Percentiles rank a stretch among this genome's conserved stretches.
phyloP scores from a whole-genome alignment of 148 eudicot species.

The Fagopyrum tataricum region DNA sequence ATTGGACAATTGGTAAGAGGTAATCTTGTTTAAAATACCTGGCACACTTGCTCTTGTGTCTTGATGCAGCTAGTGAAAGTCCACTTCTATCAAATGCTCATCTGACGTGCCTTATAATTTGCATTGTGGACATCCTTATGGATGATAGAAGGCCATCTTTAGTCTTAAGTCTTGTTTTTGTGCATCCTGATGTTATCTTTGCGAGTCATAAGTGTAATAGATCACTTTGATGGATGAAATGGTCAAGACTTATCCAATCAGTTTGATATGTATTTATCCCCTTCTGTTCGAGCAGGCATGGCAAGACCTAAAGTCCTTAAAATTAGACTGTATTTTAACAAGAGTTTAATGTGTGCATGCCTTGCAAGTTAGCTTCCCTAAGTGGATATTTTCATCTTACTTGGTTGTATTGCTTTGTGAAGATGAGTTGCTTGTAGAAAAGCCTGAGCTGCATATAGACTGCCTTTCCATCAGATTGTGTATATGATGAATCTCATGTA shows the following conservation, averaged over 20 bases:
- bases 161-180: not conserved
- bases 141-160: not conserved
- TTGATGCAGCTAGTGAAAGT: not conserved
- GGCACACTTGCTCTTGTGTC: not conserved
- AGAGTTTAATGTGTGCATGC: not conserved
- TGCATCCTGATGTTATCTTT: not conserved
- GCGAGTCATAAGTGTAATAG: not conserved
- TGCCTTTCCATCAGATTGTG: conserved; percentile 7
- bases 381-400: not conserved
- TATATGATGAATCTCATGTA: not conserved
- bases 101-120: not conserved
- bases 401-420: not conserved
- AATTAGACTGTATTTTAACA: not conserved
- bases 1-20: not conserved
- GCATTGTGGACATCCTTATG: not conserved
- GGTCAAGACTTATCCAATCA: not conserved
- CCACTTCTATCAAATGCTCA: not conserved
- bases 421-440: not conserved
- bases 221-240: not conserved
- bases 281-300: not conserved
- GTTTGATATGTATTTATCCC: not conserved
- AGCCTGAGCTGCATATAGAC: not conserved
- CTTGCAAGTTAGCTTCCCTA: not conserved
- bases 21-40: not conserved
- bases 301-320: not conserved